Evolutionary conservation across 2,329 filamentous ascomycete species (phyloP).

Genomic region (Zelopaecilomyces penicillatus): DNA sequence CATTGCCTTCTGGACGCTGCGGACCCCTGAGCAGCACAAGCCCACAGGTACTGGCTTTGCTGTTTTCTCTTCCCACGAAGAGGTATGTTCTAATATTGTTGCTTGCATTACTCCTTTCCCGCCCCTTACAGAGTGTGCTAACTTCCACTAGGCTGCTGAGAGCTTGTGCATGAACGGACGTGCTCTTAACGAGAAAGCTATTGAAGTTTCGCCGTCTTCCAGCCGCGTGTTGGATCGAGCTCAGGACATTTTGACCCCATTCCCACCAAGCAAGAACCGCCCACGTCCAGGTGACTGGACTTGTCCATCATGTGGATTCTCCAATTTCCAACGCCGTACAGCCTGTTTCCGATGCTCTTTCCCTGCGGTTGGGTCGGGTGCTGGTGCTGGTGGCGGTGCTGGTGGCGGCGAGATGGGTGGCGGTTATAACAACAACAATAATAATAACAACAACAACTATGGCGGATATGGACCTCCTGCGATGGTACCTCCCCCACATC

Average conservation of each 20-base stretch:
- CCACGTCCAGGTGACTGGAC: constrained; percentile 98
- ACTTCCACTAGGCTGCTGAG: constrained; percentile 69
- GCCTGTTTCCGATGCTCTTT: constrained; percentile 99
- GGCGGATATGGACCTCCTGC: constrained; percentile 57
- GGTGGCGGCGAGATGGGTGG: constrained; percentile 55
- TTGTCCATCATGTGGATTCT: constrained; percentile 96
- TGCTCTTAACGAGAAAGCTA: constrained; percentile 96
- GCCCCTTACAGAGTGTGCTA: neutral
- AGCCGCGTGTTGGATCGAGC: constrained; percentile 92
- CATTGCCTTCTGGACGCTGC: constrained; percentile 97
- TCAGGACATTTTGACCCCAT: constrained; percentile 90
- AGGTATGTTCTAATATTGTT: constrained; percentile 55
- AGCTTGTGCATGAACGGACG: constrained; percentile 99
- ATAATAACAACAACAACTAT: constrained; percentile 13
- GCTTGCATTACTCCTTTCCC: neutral
- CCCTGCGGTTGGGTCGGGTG: constrained; percentile 74
- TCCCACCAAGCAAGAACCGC: constrained; percentile 97
- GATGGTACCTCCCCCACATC: constrained; percentile 72
- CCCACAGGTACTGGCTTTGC: constrained; percentile 98
- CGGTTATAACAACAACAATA: constrained; percentile 30
- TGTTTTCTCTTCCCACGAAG: constrained; percentile 97
- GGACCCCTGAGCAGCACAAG: constrained; percentile 97
- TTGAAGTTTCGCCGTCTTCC: constrained; percentile 96
- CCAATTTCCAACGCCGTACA: constrained; percentile 97
- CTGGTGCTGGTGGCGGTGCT: constrained; percentile 49